Base-by-base conservation (phyloP, 192 early-diverging fungal species). In the Backusella australiensis region DNA sequence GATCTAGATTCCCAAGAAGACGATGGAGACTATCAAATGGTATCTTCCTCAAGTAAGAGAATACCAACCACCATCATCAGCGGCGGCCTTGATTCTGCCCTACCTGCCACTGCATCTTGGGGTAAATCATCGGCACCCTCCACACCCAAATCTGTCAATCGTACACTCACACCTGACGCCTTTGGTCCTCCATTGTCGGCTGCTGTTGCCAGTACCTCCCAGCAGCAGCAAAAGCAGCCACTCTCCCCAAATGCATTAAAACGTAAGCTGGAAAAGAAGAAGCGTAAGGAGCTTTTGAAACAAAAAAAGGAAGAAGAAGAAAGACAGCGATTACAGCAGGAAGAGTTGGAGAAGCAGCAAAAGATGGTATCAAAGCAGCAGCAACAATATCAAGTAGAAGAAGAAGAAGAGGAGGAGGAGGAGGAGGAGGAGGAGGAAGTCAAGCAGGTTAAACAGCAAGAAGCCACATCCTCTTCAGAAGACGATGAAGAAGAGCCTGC, bases 41-140 rank as follows among this genome's bases (percentile, higher is more conserved):
- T 12, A 11, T 41, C 36, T 12, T 41, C 67, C 17, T 67, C 34
- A 19, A 38, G 4, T 9, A 23, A 19, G 7, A 69, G 36, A 38
- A 23, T 21, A 4, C 56, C 56, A 11, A 63, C 56, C 26, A 14
- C 26, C n/a, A 63, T 63, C n/a, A 63, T 63, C 11, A 72, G 21
- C 3, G 26, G 70, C 29, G 38, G 26, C 0, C 66, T 74, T 9
- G 75, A 75, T 14, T 88, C 89, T 15, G 84, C 86, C 12, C 78
- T 90, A 34, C 89, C 89, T 44, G 84, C 85, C 6, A 88, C 89
- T 15, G 89, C 87, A 1, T 90, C 89, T n/a, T 90, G 89, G 89
- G 89, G 87, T 15, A 86, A 82, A 56, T 71, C 81, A 23, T 81
- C 71, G 44, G 52, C 59, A 53, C 82, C 82, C 2, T 77, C 73